A percentile compares a stretch with the other conserved stretches of the same genome.
Evolutionary conservation across 495 filamentous ascomycete species (phyloP).

Genomic region (Immersiella caudata): DNA sequence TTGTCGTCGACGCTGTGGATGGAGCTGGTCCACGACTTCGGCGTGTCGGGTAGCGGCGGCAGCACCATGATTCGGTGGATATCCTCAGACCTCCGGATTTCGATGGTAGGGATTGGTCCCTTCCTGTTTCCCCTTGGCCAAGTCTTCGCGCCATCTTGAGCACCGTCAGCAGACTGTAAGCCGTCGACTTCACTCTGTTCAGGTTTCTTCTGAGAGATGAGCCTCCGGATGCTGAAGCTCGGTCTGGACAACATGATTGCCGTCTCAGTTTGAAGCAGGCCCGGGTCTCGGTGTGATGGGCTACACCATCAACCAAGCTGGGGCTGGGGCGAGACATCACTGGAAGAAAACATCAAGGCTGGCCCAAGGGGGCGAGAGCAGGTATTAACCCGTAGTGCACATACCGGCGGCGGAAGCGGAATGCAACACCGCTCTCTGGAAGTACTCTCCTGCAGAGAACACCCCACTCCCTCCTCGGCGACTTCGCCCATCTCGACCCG

Average conservation of each 20-base stretch:
- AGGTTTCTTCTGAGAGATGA: conserved; percentile 44
- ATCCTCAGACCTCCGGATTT: conserved; percentile 44
- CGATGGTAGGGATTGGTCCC: conserved; percentile 43
- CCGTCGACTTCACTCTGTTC: conserved; percentile 38
- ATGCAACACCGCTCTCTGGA: neutral
- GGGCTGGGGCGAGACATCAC: neutral
- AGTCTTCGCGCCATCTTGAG: conserved; percentile 30
- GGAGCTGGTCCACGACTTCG: conserved; percentile 52
- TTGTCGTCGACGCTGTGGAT: conserved; percentile 44
- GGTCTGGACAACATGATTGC: conserved; percentile 49
- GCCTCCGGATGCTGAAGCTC: conserved; percentile 48
- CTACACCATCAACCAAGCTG: conserved; percentile 4
- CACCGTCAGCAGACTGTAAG: conserved; percentile 36
- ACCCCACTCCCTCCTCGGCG: neutral
- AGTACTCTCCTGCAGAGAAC: neutral
- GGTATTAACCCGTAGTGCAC: neutral
- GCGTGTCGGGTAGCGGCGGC: conserved; percentile 49
- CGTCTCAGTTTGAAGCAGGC: conserved; percentile 8
- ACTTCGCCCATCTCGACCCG: neutral
- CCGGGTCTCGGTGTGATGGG: conserved; percentile 16
- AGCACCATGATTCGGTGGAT: conserved; percentile 44
- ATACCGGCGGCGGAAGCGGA: neutral
- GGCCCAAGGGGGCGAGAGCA: neutral
- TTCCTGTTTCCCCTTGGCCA: conserved; percentile 34
- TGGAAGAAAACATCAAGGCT: neutral